phyloP scores from a whole-genome alignment of 176 grass and related monocot genomes.

The Poa annua region DNA sequence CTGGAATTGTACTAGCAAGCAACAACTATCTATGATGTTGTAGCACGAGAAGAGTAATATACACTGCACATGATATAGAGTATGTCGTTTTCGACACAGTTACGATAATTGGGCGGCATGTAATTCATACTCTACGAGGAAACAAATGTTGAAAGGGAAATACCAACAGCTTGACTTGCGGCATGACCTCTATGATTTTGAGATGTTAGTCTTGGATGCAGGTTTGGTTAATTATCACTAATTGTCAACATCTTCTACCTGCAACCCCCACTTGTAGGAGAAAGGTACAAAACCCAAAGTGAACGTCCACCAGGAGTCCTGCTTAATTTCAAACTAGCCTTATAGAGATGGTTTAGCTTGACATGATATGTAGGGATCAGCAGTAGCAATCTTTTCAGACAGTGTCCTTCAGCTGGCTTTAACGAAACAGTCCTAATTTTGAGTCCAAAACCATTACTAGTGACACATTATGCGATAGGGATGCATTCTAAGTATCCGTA shows the following conservation, averaged over 20 bases:
- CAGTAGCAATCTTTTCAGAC: slow-evolving; percentile 43
- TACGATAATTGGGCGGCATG: not conserved
- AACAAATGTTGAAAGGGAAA: slow-evolving; percentile 37
- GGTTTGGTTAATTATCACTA: slow-evolving; percentile 24
- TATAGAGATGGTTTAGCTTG: not conserved
- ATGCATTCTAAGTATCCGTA: not conserved
- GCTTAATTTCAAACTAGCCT: slow-evolving; percentile 23
- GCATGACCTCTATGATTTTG: not conserved
- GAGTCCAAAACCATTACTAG: not conserved
- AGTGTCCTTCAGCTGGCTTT: slow-evolving; percentile 28
- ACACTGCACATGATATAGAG: not conserved
- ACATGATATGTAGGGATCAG: slow-evolving; percentile 23
- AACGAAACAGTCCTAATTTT: not conserved
- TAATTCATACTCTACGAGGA: not conserved
- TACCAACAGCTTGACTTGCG: slow-evolving; percentile 30
- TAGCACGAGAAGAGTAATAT: not conserved
- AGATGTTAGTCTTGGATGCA: not conserved
- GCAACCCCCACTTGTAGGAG: slow-evolving; percentile 19
- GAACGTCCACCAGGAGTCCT: not conserved
- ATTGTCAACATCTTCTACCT: slow-evolving; percentile 29
- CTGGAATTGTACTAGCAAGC: slow-evolving; percentile 10
- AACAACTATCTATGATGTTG: slow-evolving; percentile 1
- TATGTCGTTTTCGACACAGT: slow-evolving; percentile 11
- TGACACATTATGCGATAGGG: not conserved
- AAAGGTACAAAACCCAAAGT: not conserved